Evolutionary conservation across 169 alveolate genomes (phyloP).

Genomic region (Sarcocystis neurona): DNA sequence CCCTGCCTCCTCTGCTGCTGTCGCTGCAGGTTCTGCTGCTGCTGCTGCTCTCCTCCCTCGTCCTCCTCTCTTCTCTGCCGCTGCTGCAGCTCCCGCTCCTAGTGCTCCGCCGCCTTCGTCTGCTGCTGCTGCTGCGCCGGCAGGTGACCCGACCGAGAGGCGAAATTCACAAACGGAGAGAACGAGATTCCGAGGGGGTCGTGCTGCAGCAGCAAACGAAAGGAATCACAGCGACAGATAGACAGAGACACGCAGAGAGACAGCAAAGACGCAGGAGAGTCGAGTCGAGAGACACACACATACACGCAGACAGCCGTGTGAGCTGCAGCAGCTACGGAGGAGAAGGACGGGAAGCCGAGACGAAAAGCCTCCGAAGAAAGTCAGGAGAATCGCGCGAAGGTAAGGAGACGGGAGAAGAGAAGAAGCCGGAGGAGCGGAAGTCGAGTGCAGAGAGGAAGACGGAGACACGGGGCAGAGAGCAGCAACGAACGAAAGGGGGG

Average conservation of each 20-base stretch:
- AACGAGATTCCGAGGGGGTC: conserved; percentile 33
- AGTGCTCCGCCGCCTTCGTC: background rate
- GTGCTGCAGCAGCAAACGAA: conserved; percentile 27
- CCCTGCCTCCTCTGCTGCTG: background rate
- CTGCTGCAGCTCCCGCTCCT: background rate
- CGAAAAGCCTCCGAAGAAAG: too few species aligned
- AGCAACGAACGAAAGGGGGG: background rate
- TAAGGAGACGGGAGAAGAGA: background rate
- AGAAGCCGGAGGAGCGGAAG: background rate
- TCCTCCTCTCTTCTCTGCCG: background rate
- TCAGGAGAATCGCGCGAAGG: too few species aligned
- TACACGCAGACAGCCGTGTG: background rate
- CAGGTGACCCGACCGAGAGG: too few species aligned
- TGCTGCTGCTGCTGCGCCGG: background rate
- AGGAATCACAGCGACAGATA: too few species aligned
- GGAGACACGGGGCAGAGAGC: background rate
- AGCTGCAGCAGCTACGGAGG: background rate
- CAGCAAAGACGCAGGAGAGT: background rate
- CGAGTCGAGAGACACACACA: background rate
- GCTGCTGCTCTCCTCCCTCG: background rate
- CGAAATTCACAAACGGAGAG: conserved; percentile 60
- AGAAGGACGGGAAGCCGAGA: background rate
- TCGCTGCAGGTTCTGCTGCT: conserved; percentile 22
- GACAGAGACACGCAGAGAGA: background rate
- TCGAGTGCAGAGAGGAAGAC: background rate